A percentile compares a stretch with the other conserved stretches of the same genome.
Conservation (phyloP, 257 asterid species). For the Nicotiana sylvestris region DNA sequence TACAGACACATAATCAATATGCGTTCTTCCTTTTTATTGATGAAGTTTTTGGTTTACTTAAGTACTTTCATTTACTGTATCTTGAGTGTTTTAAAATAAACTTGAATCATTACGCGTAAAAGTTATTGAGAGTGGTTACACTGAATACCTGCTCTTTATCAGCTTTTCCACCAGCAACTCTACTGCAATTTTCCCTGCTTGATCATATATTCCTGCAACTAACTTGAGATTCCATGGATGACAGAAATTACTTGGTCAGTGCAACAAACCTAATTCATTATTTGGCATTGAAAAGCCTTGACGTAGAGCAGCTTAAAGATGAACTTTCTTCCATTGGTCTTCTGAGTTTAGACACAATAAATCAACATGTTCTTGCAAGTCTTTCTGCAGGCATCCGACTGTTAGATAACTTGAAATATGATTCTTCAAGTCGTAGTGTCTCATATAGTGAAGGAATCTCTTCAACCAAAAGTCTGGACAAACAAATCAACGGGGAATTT, state of each 20-base stretch:
- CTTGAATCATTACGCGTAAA: background rate
- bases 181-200: constrained; percentile 6
- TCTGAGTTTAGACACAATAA: constrained; percentile 44
- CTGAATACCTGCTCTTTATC: background rate
- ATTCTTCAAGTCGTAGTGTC: constrained; percentile 22
- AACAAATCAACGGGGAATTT: constrained; percentile 33
- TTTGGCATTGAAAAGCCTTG: constrained; percentile 55
- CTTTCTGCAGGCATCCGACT: constrained; percentile 52
- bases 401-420: constrained; percentile 37
- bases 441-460: constrained; percentile 28
- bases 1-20: background rate
- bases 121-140: background rate
- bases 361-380: constrained; percentile 58
- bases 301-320: constrained; percentile 43
- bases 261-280: constrained; percentile 59
- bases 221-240: constrained; percentile 15
- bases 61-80: background rate
- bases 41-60: background rate
- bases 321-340: constrained; percentile 60
- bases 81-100: background rate
- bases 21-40: background rate
- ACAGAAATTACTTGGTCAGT: constrained; percentile 51
- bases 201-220: constrained; percentile 1
- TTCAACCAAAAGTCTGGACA: constrained; percentile 19
- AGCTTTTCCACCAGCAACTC: constrained; percentile 10